Evolutionary conservation across 2,329 filamentous ascomycete species (phyloP).

Genomic region (Exutisphaerella laricina): DNA sequence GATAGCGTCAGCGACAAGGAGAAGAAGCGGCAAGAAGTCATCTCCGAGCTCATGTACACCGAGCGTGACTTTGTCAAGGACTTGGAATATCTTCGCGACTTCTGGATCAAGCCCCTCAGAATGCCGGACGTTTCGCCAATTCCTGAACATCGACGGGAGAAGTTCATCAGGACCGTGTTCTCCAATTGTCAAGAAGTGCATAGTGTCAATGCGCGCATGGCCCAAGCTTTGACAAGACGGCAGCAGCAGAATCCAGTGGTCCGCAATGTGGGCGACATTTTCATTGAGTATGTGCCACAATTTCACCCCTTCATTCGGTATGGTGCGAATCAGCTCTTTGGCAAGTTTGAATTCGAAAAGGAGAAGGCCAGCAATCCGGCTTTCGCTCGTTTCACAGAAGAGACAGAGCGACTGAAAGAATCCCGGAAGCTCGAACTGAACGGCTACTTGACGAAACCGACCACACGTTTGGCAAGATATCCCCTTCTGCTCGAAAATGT

Average conservation of each 20-base stretch:
- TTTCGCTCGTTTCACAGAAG: slow-evolving; percentile 89
- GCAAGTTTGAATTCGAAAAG: slow-evolving; percentile 96
- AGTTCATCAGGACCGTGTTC: slow-evolving; percentile 90
- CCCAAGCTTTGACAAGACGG: slow-evolving; percentile 77
- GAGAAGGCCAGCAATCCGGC: slow-evolving; percentile 80
- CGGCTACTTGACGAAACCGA: slow-evolving; percentile 95
- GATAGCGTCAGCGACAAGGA: slow-evolving; percentile 85
- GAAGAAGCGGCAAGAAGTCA: slow-evolving; percentile 96
- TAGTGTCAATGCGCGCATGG: slow-evolving; percentile 81
- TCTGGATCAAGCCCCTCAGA: slow-evolving; percentile 92
- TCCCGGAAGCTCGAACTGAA: slow-evolving; percentile 95
- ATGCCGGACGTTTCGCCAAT: slow-evolving; percentile 76
- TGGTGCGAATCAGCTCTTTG: slow-evolving; percentile 90
- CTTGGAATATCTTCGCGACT: slow-evolving; percentile 92
- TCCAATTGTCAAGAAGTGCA: slow-evolving; percentile 95
- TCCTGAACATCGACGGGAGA: slow-evolving; percentile 77
- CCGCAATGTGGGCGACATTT: slow-evolving; percentile 85
- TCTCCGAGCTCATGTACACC: slow-evolving; percentile 97
- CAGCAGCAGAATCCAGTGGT: slow-evolving; percentile 91
- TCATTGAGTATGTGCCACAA: slow-evolving; percentile 82
- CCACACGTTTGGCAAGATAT: slow-evolving; percentile 88
- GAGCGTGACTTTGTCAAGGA: slow-evolving; percentile 99
- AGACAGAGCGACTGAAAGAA: slow-evolving; percentile 92
- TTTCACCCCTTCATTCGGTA: slow-evolving; percentile 97
- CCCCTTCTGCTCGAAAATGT: slow-evolving; percentile 88